These are phyloP conservation scores for Theileria orientalis DNA, from an alignment of 169 alveolate genomes.

Conservation along the genomic window DNA sequence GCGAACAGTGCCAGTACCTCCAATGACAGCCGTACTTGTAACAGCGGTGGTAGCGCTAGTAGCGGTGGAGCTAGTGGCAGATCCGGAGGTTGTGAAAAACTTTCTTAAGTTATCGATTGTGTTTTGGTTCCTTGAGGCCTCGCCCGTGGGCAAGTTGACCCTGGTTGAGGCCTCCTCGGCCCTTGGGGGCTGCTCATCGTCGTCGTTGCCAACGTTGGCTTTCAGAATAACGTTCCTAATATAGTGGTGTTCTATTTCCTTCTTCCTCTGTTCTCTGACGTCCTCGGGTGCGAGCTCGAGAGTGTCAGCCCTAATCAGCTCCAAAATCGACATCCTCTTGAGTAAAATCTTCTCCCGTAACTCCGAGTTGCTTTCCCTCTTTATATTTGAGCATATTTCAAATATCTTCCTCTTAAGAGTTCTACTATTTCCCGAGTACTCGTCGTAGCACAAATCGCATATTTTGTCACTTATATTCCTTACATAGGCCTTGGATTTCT, in stretches of 20 bases:
- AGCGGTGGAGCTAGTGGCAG: not conserved
- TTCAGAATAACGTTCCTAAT: conserved; percentile 64
- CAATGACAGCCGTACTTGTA: not conserved
- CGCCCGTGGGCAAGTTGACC: no score
- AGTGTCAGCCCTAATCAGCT: conserved; percentile 66
- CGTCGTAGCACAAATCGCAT: conserved; percentile 52
- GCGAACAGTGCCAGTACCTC: no score
- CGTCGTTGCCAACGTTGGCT: not conserved
- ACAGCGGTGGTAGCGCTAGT: not conserved
- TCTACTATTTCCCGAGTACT: conserved; percentile 19
- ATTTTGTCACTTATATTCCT: conserved; percentile 19
- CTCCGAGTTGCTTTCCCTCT: conserved; percentile 69
- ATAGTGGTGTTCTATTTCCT: conserved; percentile 66
- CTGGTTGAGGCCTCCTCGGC: no score
- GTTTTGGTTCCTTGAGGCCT: not conserved
- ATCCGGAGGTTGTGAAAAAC: not conserved
- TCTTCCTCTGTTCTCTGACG: conserved; percentile 47
- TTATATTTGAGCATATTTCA: conserved; percentile 65
- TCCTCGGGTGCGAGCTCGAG: conserved; percentile 68
- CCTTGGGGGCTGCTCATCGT: no score
- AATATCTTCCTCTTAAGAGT: conserved; percentile 67
- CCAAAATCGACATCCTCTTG: conserved; percentile 41
- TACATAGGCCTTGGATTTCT: conserved; percentile 18
- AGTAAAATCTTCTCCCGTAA: conserved; percentile 61
- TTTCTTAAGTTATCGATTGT: not conserved